phyloP scores from a whole-genome alignment of 2,329 filamentous ascomycete species.

The Colletotrichum brevisporum region DNA sequence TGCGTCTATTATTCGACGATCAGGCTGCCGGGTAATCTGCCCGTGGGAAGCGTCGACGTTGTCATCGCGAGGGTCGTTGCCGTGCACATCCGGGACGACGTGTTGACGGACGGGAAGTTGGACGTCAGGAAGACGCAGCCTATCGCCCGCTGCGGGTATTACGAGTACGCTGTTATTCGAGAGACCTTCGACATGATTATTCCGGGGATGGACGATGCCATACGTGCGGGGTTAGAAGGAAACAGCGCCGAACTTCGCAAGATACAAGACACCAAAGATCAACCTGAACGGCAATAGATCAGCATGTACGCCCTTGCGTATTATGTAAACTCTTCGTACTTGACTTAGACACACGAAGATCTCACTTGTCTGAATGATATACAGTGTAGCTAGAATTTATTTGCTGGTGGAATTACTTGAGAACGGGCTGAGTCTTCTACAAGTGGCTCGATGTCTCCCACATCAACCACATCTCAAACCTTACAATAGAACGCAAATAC shows the following conservation, averaged over 20 bases:
- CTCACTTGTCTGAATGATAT: no score
- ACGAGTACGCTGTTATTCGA: slow-evolving; percentile 68
- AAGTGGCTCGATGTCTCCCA: no score
- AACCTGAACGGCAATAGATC: background rate
- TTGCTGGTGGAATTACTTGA: no score
- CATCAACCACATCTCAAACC: no score
- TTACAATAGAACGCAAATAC: no score
- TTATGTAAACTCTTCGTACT: no score
- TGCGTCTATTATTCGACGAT: slow-evolving; percentile 70
- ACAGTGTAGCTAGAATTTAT: no score
- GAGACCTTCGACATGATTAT: slow-evolving; percentile 73
- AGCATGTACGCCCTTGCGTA: background rate
- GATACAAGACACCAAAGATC: slow-evolving; percentile 62
- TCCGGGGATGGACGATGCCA: slow-evolving; percentile 52
- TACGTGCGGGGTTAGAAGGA: slow-evolving; percentile 16
- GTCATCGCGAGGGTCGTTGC: slow-evolving; percentile 70
- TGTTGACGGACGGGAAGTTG: slow-evolving; percentile 67
- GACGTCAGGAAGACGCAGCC: slow-evolving; percentile 70
- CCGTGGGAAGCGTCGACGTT: slow-evolving; percentile 70
- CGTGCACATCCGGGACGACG: slow-evolving; percentile 69
- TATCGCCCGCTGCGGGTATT: slow-evolving; percentile 73
- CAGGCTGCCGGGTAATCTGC: slow-evolving; percentile 68
- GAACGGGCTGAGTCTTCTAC: no score
- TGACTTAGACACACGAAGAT: no score
- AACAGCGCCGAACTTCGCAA: background rate